Evolutionary conservation across 2,329 filamentous ascomycete genomes (phyloP).

Genomic region (Nigrospora sphaerica): DNA sequence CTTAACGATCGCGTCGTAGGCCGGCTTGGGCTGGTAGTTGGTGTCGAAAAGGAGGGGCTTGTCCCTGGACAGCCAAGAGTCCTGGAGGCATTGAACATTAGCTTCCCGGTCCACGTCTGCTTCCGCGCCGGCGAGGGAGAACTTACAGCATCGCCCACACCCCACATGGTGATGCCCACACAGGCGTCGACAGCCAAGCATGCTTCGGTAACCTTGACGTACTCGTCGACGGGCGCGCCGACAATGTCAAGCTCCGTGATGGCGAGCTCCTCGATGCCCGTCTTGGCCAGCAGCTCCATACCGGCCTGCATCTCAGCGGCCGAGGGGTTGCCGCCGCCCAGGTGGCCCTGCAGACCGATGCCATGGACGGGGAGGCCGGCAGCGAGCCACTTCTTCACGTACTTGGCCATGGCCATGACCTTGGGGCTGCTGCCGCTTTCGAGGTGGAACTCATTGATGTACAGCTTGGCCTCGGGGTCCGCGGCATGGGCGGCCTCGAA

Average conservation of each 20-base stretch:
- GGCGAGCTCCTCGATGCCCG: conserved; percentile 39
- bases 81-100: conserved; percentile 3
- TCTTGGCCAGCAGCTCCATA: conserved; percentile 34
- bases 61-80: conserved; percentile 11
- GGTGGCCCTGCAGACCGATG: conserved; percentile 44
- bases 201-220: conserved; percentile 32
- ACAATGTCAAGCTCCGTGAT: conserved; percentile 51
- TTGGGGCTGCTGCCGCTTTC: conserved; percentile 53
- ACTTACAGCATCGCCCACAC: conserved; percentile 13
- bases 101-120: background rate
- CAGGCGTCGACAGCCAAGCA: conserved; percentile 40
- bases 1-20: conserved; percentile 9
- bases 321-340: conserved; percentile 25
- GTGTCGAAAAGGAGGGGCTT: conserved; percentile 9
- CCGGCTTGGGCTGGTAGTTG: conserved; percentile 8
- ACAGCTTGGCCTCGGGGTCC: conserved; percentile 59
- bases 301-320: conserved; percentile 30
- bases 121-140: background rate
- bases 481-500: conserved; percentile 58
- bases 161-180: conserved; percentile 44
- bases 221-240: conserved; percentile 35
- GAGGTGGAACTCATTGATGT: conserved; percentile 66
- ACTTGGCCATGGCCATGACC: conserved; percentile 34
- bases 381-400: conserved; percentile 43
- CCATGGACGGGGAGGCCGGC: conserved; percentile 51